A percentile compares a stretch with the other conserved stretches of the same genome.
Conservation (phyloP, 495 filamentous ascomycete species). For the Bombardia bombarda region DNA sequence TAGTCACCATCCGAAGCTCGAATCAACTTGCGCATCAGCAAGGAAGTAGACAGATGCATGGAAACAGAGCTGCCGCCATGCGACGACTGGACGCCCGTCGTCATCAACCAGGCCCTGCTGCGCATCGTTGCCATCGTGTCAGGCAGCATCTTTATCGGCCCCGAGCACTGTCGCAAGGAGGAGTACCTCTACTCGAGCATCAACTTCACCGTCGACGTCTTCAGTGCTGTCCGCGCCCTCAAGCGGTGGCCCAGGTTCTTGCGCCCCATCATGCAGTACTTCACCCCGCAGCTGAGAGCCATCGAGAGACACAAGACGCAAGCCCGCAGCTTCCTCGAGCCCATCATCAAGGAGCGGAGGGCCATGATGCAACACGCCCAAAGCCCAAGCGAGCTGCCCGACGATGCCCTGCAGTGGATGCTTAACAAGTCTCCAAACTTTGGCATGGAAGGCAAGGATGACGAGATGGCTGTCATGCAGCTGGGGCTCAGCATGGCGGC, state of each 20-base stretch:
- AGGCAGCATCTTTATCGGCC: conserved; percentile 32
- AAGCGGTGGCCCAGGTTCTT: conserved; percentile 8
- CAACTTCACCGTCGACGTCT: background rate
- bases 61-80: background rate
- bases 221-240: conserved; percentile 4
- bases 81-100: conserved; percentile 1
- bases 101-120: background rate
- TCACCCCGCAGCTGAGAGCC: background rate
- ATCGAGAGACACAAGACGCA: background rate
- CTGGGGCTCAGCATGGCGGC: background rate
- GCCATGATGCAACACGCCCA: background rate
- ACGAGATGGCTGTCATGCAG: background rate
- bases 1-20: background rate
- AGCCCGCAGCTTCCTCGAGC: background rate
- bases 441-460: background rate
- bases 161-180: conserved; percentile 28
- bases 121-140: conserved; percentile 33
- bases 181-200: conserved; percentile 28
- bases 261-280: background rate
- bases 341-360: background rate
- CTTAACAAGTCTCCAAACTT: background rate
- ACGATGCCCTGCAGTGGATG: conserved; percentile 1
- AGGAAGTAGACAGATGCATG: background rate
- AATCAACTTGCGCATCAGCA: background rate
- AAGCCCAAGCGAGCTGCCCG: background rate